Evolutionary conservation across 2,329 filamentous ascomycete genomes (phyloP).

Genomic region (Nothophoma quercina): DNA sequence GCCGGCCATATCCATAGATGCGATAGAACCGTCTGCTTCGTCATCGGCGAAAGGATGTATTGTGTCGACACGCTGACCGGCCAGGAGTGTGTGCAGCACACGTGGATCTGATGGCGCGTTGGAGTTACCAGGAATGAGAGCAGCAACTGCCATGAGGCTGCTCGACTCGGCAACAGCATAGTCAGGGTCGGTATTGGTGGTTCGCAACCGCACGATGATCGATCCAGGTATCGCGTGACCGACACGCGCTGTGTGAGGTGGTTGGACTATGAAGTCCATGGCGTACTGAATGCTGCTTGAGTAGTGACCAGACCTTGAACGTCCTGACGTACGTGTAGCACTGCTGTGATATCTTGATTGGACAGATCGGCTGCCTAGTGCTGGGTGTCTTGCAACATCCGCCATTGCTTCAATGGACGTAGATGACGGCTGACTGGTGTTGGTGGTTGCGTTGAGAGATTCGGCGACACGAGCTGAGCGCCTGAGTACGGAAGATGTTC

Average conservation of each 20-base stretch:
- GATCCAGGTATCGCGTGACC: constrained; percentile 42
- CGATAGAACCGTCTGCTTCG: constrained; percentile 45
- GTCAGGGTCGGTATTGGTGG: constrained; percentile 40
- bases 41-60: constrained; percentile 49
- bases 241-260: constrained; percentile 42
- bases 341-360: constrained; percentile 39
- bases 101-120: constrained; percentile 37
- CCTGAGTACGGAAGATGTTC: constrained; percentile 35
- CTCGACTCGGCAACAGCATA: constrained; percentile 44
- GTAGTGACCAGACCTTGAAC: constrained; percentile 36
- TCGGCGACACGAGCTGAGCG: constrained; percentile 45
- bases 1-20: constrained; percentile 48
- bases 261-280: constrained; percentile 51
- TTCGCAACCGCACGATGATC: constrained; percentile 45
- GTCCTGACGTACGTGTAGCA: constrained; percentile 29
- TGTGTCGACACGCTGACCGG: constrained; percentile 43
- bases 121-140: constrained; percentile 41
- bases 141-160: constrained; percentile 45
- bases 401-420: constrained; percentile 40
- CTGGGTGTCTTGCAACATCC: constrained; percentile 48
- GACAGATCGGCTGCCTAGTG: constrained; percentile 42
- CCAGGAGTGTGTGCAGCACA: constrained; percentile 40
- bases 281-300: constrained; percentile 44
- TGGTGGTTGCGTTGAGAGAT: constrained; percentile 37
- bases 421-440: constrained; percentile 22